Base-by-base conservation (phyloP, 1,284 basidiomycete genomes). In the Clitocybe nebularis region DNA sequence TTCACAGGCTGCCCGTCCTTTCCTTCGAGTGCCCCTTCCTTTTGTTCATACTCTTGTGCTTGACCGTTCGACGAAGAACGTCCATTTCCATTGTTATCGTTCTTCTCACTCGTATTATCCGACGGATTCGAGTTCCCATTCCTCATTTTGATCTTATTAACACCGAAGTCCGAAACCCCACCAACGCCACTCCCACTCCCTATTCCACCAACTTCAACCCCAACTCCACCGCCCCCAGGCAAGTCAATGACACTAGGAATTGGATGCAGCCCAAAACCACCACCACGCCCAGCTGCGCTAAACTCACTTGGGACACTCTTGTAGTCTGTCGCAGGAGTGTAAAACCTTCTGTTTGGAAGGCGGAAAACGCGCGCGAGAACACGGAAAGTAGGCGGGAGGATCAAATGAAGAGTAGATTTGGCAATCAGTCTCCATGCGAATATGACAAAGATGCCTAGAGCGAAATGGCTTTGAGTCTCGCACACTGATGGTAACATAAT, bases 321-420 rank as follows among this genome's bases (percentile, higher is more conserved):
- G 62, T 93, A 93, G 54, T 91, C 89, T 51, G 89, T 93, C 5
- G 92, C 92, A 14, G 90, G 85, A 0, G 81, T 89, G 61, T 94
- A 94, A 64, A 89, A 90, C 14, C 88, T 73, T 30, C 92, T 75
- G 49, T 81, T 79, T 0, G 90, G 90, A 3, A 93, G 75, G 5
- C 71, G 68, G 55, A 85, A 69, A 32, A 70, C 67, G 19, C 71
- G 75, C 1, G 87, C 75, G 46, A 88, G 69, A 35, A 79, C 65
- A 37, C 92, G 81, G 73, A 92, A 95, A 19, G 82, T 71, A 0
- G 89, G 87, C 0, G 93, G 93, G 0, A 96, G 77, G 22, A 85
- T 65, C 2, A 79, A 56, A 50, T 90, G 88, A 17, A 91, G 64
- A 1, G 77, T 59, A 1, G 79, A 77, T 62, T 96, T 97, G 5